These are phyloP conservation scores for Syzygium aqueum DNA, from an alignment of 345 rosid species.

Conservation along the genomic window DNA sequence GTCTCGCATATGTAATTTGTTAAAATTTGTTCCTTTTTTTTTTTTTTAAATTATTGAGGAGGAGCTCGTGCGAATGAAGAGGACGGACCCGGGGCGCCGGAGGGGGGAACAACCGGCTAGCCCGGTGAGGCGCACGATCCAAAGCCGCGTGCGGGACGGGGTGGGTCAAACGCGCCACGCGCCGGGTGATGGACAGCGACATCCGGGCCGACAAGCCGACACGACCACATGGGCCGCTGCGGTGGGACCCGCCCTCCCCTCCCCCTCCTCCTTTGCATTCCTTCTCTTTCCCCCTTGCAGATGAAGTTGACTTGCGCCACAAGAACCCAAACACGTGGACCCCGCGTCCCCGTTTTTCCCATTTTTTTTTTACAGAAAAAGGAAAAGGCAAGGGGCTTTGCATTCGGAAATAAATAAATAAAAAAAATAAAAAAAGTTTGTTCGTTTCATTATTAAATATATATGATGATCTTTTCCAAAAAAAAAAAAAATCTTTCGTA, in stretches of 20 bases:
- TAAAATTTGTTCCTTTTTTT: too few relatives aligned
- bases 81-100: too few relatives aligned
- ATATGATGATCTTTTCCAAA: background rate
- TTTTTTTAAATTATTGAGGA: too few relatives aligned
- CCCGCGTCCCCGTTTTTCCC: background rate
- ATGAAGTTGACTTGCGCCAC: background rate
- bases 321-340: background rate
- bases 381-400: background rate
- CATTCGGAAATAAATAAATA: background rate
- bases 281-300: background rate
- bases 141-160: background rate
- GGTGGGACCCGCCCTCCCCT: background rate
- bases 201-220: background rate
- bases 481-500: background rate
- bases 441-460: background rate
- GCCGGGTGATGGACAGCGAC: background rate
- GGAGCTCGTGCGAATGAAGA: too few relatives aligned
- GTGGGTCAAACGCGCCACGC: background rate
- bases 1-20: too few relatives aligned
- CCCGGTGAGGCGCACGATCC: background rate
- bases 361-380: too few relatives aligned
- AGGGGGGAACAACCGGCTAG: background rate
- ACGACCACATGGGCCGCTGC: background rate
- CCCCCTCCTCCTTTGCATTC: background rate
- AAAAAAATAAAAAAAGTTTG: too few relatives aligned